Percentiles rank a stretch among this genome's conserved stretches.
phyloP scores from a whole-genome alignment of 441 rosid species.

The Corymbia calophylla region DNA sequence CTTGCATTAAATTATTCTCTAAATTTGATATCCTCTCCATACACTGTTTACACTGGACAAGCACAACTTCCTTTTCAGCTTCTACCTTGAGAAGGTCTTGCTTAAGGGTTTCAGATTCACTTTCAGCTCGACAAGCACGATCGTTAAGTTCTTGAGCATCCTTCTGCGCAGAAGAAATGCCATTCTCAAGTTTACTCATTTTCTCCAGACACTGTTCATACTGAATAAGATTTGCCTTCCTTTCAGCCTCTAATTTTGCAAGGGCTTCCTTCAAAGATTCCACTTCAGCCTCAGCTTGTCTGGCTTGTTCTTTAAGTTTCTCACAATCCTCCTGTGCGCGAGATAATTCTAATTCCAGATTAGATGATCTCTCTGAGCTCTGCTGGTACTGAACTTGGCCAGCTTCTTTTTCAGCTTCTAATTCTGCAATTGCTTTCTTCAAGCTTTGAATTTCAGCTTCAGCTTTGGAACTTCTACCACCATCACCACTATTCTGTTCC shows the following conservation, averaged over 20 bases:
- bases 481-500: slow-evolving; percentile 16
- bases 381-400: slow-evolving; percentile 56
- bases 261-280: slow-evolving; percentile 57
- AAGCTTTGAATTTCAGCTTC: slow-evolving; percentile 71
- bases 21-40: slow-evolving; percentile 48
- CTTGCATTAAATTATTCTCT: slow-evolving; percentile 50
- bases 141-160: slow-evolving; percentile 51
- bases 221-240: slow-evolving; percentile 47
- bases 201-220: slow-evolving; percentile 69
- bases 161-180: slow-evolving; percentile 40
- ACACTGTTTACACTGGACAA: slow-evolving; percentile 44
- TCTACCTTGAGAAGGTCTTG: slow-evolving; percentile 43
- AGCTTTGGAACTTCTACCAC: slow-evolving; percentile 28
- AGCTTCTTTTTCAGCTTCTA: slow-evolving; percentile 91
- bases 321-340: slow-evolving; percentile 57
- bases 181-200: slow-evolving; percentile 53
- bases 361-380: slow-evolving; percentile 61
- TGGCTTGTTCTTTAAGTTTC: slow-evolving; percentile 53
- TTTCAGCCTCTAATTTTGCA: slow-evolving; percentile 46
- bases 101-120: slow-evolving; percentile 41
- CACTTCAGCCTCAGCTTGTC: slow-evolving; percentile 72
- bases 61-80: slow-evolving; percentile 63
- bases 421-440: slow-evolving; percentile 63
- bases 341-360: slow-evolving; percentile 67
- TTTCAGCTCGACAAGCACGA: slow-evolving; percentile 56